Conservation (phyloP, 805 yeast genomes). For the Priceomyces castillae region DNA sequence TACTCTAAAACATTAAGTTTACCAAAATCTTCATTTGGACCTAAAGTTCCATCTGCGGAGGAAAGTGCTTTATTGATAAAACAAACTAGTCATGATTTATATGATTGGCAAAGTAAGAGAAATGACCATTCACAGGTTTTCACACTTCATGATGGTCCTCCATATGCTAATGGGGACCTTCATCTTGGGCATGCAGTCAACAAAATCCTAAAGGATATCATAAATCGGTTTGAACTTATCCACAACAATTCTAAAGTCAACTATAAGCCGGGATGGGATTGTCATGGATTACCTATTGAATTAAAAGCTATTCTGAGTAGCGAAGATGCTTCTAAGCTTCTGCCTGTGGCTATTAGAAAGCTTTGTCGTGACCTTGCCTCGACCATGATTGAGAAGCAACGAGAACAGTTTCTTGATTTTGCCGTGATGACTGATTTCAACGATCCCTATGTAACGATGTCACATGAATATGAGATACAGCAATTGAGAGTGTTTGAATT, state of each 20-base stretch:
- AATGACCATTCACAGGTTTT: slow-evolving; percentile 42
- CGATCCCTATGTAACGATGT: slow-evolving; percentile 69
- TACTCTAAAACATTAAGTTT: slow-evolving; percentile 56
- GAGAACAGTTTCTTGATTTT: slow-evolving; percentile 58
- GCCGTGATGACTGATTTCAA: slow-evolving; percentile 86
- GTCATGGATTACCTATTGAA: slow-evolving; percentile 97
- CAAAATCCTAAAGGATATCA: slow-evolving; percentile 83
- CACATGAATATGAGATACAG: slow-evolving; percentile 64
- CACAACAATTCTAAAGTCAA: slow-evolving; percentile 56
- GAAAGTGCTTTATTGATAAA: slow-evolving; percentile 41
- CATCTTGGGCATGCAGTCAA: slow-evolving; percentile 93
- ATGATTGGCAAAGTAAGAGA: slow-evolving; percentile 51
- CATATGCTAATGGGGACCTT: slow-evolving; percentile 93
- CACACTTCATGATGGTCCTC: slow-evolving; percentile 94
- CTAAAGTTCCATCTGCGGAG: slow-evolving; percentile 51
- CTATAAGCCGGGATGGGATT: slow-evolving; percentile 96
- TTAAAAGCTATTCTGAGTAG: slow-evolving; percentile 56
- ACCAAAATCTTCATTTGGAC: slow-evolving; percentile 60
- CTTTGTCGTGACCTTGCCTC: slow-evolving; percentile 68
- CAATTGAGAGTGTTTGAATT: slow-evolving; percentile 71
- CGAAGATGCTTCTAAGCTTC: slow-evolving; percentile 21
- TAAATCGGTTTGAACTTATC: slow-evolving; percentile 66
- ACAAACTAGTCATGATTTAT: slow-evolving; percentile 56
- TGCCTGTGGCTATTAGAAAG: slow-evolving; percentile 57
- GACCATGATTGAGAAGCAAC: slow-evolving; percentile 63